phyloP scores from a whole-genome alignment of 2,329 filamentous ascomycete species.

The Hypoxylon sp. region DNA sequence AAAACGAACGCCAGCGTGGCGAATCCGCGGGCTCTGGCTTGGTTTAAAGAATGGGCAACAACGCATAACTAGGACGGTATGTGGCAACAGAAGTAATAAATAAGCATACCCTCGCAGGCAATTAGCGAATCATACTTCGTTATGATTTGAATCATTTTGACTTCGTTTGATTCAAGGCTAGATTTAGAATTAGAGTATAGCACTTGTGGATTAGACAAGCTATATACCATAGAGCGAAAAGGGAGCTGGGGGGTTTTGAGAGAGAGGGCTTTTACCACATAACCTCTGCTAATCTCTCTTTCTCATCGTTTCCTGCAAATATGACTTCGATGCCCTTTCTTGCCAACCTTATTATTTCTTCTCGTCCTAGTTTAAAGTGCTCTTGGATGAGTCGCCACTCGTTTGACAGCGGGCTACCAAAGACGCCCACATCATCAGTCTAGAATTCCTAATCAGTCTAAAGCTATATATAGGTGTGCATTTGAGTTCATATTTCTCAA shows the following conservation, averaged over 20 bases:
- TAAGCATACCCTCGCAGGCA: background rate
- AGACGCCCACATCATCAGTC: constrained; percentile 89
- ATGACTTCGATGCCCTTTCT: constrained; percentile 74
- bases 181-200: background rate
- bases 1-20: constrained; percentile 95
- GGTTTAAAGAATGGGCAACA: constrained; percentile 85
- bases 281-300: constrained; percentile 65
- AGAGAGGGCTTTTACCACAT: constrained; percentile 61
- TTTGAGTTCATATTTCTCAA: constrained; percentile 44
- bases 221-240: background rate
- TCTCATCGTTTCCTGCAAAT: constrained; percentile 76
- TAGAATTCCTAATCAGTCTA: constrained; percentile 54
- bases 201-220: background rate
- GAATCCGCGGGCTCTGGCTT: constrained; percentile 88
- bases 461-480: background rate
- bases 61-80: constrained; percentile 57
- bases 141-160: background rate
- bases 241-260: background rate
- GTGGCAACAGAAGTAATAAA: background rate
- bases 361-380: constrained; percentile 73
- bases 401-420: constrained; percentile 81
- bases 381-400: constrained; percentile 81
- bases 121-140: background rate
- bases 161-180: background rate
- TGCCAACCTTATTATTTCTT: constrained; percentile 68